phyloP scores from a whole-genome alignment of 352 stramenopile genomes.

The Phytophthora nicotianae region DNA sequence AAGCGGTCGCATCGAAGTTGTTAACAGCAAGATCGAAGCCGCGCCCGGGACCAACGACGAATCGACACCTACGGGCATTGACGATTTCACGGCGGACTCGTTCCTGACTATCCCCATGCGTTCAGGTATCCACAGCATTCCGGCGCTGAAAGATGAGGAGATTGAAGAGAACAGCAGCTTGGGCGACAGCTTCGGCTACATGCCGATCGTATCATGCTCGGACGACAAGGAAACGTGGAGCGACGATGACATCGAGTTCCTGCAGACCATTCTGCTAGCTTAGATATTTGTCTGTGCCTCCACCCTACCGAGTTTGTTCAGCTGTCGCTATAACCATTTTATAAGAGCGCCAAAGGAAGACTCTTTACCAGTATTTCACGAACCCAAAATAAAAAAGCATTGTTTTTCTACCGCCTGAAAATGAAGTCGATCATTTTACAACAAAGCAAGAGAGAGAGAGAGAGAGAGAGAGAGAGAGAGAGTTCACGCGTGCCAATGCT shows the following conservation, averaged over 20 bases:
- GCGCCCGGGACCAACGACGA: slow-evolving; percentile 19
- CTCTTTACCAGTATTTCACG: slow-evolving; percentile 28
- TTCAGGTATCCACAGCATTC: slow-evolving; percentile 5
- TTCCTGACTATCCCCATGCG: slow-evolving; percentile 50
- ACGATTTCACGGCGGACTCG: slow-evolving; percentile 61
- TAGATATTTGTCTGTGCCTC: slow-evolving; percentile 26
- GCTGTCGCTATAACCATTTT: slow-evolving; percentile 37
- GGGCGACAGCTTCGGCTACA: slow-evolving; percentile 43
- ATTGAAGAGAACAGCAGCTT: slow-evolving; percentile 40
- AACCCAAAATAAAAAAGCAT: slow-evolving; percentile 18
- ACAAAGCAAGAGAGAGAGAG: no score
- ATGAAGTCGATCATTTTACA: no score
- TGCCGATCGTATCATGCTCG: slow-evolving; percentile 52
- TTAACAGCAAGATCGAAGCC: neutral
- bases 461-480: no score
- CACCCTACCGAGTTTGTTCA: slow-evolving; percentile 28
- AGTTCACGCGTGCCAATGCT: no score
- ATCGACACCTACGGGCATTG: slow-evolving; percentile 59
- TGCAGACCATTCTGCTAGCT: slow-evolving; percentile 72
- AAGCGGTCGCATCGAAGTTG: neutral
- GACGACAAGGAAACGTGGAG: slow-evolving; percentile 71
- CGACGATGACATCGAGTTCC: slow-evolving; percentile 83
- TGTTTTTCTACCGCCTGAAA: neutral
- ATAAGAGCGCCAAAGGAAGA: slow-evolving; percentile 38
- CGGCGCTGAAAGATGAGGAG: slow-evolving; percentile 16